Conservation (phyloP, 129 eudicot genomes). For the Flaveria trinervia region DNA sequence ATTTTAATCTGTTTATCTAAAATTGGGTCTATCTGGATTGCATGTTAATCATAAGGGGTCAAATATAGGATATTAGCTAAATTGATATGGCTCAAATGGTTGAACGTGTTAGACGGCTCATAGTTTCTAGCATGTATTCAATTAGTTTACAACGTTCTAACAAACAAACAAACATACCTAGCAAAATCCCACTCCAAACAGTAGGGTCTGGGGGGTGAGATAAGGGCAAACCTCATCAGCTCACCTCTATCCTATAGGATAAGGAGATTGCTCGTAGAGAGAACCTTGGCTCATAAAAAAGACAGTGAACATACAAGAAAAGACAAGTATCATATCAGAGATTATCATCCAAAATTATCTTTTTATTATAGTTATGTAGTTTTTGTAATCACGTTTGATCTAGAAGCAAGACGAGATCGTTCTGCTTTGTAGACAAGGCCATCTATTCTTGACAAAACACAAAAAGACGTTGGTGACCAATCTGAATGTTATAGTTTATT, state of each 20-base stretch:
- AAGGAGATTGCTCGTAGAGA: too few species aligned
- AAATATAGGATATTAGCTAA: background rate
- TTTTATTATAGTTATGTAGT: background rate
- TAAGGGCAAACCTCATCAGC: too few species aligned
- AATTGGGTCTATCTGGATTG: background rate
- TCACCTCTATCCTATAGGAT: too few species aligned
- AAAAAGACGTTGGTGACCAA: background rate
- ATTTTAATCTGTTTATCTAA: background rate
- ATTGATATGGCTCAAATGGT: background rate
- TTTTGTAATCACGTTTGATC: background rate
- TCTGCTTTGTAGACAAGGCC: background rate
- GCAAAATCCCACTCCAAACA: too few species aligned
- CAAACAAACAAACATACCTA: too few species aligned
- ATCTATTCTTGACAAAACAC: background rate
- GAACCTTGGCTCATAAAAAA: too few species aligned
- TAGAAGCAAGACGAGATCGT: too few species aligned
- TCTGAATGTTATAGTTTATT: background rate
- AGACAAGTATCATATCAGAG: too few species aligned
- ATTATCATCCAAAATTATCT: background rate
- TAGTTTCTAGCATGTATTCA: background rate
- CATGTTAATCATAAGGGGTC: background rate
- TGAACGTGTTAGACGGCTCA: background rate
- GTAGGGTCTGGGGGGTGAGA: too few species aligned
- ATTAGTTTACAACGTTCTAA: background rate
- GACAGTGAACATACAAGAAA: too few species aligned